Percentiles rank a stretch among this genome's conserved stretches.
Conservation (phyloP, 306 rosid genomes). For the Citrullus colocynthis region DNA sequence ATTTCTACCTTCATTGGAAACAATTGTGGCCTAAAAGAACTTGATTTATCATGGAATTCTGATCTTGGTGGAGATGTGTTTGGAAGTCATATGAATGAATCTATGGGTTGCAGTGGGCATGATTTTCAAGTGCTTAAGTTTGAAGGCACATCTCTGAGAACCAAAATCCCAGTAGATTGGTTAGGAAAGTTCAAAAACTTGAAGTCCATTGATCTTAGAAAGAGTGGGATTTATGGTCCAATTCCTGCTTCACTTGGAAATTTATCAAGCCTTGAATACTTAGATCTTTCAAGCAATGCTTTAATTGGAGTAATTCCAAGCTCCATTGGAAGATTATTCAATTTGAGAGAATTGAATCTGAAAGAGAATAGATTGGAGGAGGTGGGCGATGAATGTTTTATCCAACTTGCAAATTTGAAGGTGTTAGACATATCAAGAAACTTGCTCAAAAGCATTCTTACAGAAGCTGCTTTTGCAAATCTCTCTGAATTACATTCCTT, state of each 20-base stretch:
- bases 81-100: background rate
- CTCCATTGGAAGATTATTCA: background rate
- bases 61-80: background rate
- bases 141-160: background rate
- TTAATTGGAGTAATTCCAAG: background rate
- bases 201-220: background rate
- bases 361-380: too few species aligned
- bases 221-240: background rate
- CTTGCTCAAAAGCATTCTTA: too few species aligned
- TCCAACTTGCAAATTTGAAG: too few species aligned
- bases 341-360: too few species aligned
- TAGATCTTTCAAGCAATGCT: background rate
- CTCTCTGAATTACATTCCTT: too few species aligned
- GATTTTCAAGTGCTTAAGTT: background rate
- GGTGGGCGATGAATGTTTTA: too few species aligned
- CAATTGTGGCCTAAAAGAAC: background rate
- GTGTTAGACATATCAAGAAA: too few species aligned
- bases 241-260: background rate
- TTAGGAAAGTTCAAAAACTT: background rate
- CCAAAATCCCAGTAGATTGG: background rate
- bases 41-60: background rate
- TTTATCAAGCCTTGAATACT: background rate
- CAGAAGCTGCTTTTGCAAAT: too few species aligned
- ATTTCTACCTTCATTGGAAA: background rate
- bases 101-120: background rate